Evolutionary conservation across 192 early-diverging fungal genomes (phyloP).

Genomic region (Irineochytrium annulatum): DNA sequence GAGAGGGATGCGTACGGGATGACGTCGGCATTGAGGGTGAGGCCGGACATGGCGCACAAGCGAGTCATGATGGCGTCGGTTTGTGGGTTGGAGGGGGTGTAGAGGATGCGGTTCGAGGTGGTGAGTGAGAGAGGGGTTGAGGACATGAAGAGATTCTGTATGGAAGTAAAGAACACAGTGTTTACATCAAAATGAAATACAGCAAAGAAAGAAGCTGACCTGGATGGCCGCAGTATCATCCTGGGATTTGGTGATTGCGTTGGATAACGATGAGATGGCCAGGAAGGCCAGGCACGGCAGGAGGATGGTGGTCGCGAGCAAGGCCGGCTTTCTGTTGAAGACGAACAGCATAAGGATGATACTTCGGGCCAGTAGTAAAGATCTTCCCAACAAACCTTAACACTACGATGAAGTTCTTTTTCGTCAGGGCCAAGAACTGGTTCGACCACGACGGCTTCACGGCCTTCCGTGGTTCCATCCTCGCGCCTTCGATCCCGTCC

Average conservation of each 20-base stretch:
- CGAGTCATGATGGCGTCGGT: background rate
- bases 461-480: too few relatives aligned
- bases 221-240: background rate
- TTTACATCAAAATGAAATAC: too few relatives aligned
- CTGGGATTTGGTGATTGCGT: background rate
- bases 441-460: background rate
- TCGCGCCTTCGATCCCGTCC: too few relatives aligned
- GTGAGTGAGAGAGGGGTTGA: too few relatives aligned
- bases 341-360: too few relatives aligned
- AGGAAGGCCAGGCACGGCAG: slow-evolving; percentile 5
- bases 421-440: slow-evolving; percentile 1
- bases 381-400: too few relatives aligned
- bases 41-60: background rate
- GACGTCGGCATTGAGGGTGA: background rate
- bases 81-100: background rate
- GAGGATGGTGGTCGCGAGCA: slow-evolving; percentile 2
- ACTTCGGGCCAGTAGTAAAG: too few relatives aligned
- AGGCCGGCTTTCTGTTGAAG: slow-evolving; percentile 13
- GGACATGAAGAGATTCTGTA: too few relatives aligned
- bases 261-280: background rate
- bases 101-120: too few relatives aligned
- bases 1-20: background rate
- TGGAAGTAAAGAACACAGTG: too few relatives aligned
- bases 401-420: background rate
- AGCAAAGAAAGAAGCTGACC: too few relatives aligned